Base-by-base conservation (phyloP, 257 asterid genomes). In the Lantana camara region DNA sequence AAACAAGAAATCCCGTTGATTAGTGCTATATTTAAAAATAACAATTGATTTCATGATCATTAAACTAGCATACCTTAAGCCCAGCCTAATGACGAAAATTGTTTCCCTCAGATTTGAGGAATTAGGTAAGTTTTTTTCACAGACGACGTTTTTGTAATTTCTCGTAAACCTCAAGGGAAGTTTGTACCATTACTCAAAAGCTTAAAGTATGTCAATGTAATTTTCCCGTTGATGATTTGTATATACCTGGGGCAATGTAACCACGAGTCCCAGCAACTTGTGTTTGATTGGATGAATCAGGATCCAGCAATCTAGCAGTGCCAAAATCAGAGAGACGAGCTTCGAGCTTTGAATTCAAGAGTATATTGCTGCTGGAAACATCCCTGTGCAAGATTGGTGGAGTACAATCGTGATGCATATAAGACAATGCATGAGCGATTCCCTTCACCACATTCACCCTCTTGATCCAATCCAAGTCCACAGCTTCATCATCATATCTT, bases 211-310 rank as follows among this genome's bases (percentile, higher is more conserved):
- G n/a, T n/a, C n/a, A n/a, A n/a, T n/a, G n/a, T n/a, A n/a, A n/a
- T n/a, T n/a, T n/a, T n/a, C n/a, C n/a, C n/a, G n/a, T n/a, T n/a
- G n/a, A n/a, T n/a, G n/a, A n/a, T n/a, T n/a, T n/a, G n/a, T n/a
- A n/a, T 27, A 19, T 53, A 75, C 80, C 77, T 29, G 71, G 77
- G 48, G 80, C 77, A 49, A 71, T 66, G 20, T 75, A 75, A 10
- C 77, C 77, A 13, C 24, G 60, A 14, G 77, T 66, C 22, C 77
- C 77, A 0, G 15, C 71, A 4, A 56, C 30, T 7, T 35, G 56
- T 19, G 73, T 70, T 13, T 35, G 76, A 48, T 61, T 60, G 44
- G 56, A 63, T 15, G 69, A 68, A 12, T 47, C 38, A 3, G 64
- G 67, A 55, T 71, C 72, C 45, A 75, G 29, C 35, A 67, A 54